Percentiles rank a stretch among this genome's conserved stretches.
phyloP scores from a whole-genome alignment of 2,329 filamentous ascomycete genomes.

The Taxawa tesnikishii region DNA sequence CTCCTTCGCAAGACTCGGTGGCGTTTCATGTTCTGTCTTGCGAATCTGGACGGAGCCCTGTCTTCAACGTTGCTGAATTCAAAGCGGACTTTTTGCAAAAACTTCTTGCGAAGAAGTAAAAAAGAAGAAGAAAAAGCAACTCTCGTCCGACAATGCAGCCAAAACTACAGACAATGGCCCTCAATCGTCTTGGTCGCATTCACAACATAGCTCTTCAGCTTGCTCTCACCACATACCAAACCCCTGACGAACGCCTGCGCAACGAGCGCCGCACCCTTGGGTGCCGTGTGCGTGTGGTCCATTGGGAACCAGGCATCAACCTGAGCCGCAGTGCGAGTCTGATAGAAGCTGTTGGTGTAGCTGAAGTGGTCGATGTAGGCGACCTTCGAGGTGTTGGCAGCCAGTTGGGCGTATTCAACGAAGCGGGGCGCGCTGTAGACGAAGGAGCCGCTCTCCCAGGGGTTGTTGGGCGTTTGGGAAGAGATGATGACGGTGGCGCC shows the following conservation, averaged over 20 bases:
- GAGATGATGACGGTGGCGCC: slow-evolving; percentile 50
- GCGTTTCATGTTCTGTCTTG: too few species aligned
- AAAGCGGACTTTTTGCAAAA: too few species aligned
- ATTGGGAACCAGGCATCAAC: slow-evolving; percentile 44
- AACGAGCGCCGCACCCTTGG: slow-evolving; percentile 42
- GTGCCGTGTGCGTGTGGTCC: slow-evolving; percentile 52
- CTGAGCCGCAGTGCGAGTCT: slow-evolving; percentile 34
- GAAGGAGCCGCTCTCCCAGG: slow-evolving; percentile 46
- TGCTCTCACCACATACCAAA: slow-evolving; percentile 3
- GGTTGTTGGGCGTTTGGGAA: slow-evolving; percentile 49
- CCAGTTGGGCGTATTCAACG: slow-evolving; percentile 40
- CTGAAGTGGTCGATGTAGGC: slow-evolving; percentile 48
- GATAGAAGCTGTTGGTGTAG: slow-evolving; percentile 43
- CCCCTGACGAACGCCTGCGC: slow-evolving; percentile 48
- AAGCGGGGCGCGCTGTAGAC: slow-evolving; percentile 39
- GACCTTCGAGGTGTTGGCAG: slow-evolving; percentile 34
- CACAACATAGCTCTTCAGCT: slow-evolving; percentile 7
- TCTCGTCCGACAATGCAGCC: too few species aligned
- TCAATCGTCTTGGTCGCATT: slow-evolving; percentile 6
- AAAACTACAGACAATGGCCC: slow-evolving; percentile 1
- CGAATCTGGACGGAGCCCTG: too few species aligned
- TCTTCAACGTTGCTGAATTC: too few species aligned
- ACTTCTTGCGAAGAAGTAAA: too few species aligned
- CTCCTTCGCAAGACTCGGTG: too few species aligned
- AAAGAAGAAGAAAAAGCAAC: too few species aligned